These are phyloP conservation scores for Stephania cephalantha DNA, from an alignment of 164 flowering plant genomes.

Conservation along the genomic window DNA sequence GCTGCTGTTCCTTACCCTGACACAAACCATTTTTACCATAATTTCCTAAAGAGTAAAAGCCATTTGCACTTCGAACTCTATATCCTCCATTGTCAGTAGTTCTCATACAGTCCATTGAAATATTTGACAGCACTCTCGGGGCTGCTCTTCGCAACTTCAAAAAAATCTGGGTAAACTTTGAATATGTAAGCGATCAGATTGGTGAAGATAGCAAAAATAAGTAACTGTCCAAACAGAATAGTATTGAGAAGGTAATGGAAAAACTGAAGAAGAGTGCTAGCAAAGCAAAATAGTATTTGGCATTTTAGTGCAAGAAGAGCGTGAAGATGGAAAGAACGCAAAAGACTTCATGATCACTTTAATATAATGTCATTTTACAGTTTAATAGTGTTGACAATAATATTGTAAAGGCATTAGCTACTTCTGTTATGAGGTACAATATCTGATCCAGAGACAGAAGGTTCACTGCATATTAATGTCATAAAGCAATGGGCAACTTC, in stretches of 20 bases:
- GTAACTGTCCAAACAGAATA: background rate
- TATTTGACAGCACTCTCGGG: no score
- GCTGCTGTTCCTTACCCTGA: constrained; percentile 11
- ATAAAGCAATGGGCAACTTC: background rate
- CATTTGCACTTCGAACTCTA: background rate
- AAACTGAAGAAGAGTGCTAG: background rate
- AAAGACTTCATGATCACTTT: background rate
- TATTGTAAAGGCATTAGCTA: background rate
- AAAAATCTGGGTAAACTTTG: no score
- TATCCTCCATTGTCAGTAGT: background rate
- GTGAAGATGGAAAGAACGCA: background rate
- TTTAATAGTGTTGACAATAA: background rate
- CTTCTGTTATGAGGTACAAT: background rate
- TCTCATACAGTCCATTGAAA: background rate
- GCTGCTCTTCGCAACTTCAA: no score
- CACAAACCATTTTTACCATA: constrained; percentile 11
- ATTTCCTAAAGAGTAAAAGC: constrained; percentile 2
- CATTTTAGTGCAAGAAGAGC: background rate
- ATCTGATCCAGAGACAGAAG: background rate
- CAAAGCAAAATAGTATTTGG: background rate
- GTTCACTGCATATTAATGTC: background rate
- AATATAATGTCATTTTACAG: background rate
- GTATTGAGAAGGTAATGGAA: background rate
- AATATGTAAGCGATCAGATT: no score
- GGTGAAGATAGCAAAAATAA: background rate